Evolutionary conservation across 352 stramenopile species (phyloP).

Genomic region (Globisporangium sylvaticum): DNA sequence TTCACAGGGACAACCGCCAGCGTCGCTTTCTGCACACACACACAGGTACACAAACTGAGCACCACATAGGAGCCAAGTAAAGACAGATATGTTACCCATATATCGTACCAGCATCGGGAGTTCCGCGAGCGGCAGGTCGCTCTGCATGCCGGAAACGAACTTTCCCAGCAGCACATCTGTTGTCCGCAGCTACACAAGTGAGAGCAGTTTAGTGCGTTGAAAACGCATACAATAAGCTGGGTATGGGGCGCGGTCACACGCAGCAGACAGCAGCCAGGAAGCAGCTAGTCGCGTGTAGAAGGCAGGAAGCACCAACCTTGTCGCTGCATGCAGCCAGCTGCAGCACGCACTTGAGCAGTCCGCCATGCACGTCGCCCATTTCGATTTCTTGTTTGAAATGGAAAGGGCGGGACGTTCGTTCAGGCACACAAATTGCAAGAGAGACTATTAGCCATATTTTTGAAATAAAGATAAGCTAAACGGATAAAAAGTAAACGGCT

Average conservation of each 20-base stretch:
- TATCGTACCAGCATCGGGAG: slow-evolving; percentile 42
- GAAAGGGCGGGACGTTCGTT: neutral
- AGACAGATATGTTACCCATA: too few species aligned
- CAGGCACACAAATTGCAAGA: too few species aligned
- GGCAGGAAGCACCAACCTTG: slow-evolving; percentile 36
- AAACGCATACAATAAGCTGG: neutral
- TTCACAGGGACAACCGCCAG: slow-evolving; percentile 51
- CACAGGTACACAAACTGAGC: too few species aligned
- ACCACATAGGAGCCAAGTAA: too few species aligned
- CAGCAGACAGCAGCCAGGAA: neutral
- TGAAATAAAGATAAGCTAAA: too few species aligned
- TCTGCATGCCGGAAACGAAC: slow-evolving; percentile 36
- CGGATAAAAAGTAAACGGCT: too few species aligned
- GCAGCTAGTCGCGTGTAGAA: too few species aligned
- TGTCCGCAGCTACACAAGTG: slow-evolving; percentile 34
- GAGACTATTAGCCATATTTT: too few species aligned
- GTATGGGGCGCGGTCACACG: neutral
- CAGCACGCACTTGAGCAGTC: slow-evolving; percentile 72
- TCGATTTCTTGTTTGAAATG: slow-evolving; percentile 1
- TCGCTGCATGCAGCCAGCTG: slow-evolving; percentile 71
- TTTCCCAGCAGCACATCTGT: slow-evolving; percentile 48
- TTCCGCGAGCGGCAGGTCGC: slow-evolving; percentile 34
- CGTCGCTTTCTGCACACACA: slow-evolving; percentile 38
- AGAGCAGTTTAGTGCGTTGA: neutral
- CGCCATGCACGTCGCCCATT: slow-evolving; percentile 54